phyloP scores from a whole-genome alignment of 305 asterid species.

The Solanum chacoense region DNA sequence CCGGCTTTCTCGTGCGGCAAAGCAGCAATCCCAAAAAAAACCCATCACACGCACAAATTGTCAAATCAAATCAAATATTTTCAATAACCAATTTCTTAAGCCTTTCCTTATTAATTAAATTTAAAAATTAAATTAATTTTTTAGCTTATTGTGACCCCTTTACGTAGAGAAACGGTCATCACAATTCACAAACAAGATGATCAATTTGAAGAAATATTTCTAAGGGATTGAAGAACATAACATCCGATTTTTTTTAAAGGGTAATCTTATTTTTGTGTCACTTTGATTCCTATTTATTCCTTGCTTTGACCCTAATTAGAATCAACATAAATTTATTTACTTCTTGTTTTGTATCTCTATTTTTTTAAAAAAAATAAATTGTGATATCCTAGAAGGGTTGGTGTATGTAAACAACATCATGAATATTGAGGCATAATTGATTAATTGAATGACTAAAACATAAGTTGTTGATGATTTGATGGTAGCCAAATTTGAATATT shows the following conservation, averaged over 20 bases:
- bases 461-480: background rate
- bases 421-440: background rate
- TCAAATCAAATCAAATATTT: background rate
- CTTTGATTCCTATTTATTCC: background rate
- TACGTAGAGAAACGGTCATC: background rate
- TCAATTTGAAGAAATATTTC: slow-evolving; percentile 5
- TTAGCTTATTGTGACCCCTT: background rate
- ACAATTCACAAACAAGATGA: background rate
- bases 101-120: background rate
- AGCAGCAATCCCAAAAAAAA: background rate
- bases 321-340: background rate
- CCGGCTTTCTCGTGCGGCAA: background rate
- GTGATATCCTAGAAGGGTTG: background rate
- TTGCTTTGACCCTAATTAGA: background rate
- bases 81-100: background rate
- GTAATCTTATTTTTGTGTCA: background rate
- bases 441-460: background rate
- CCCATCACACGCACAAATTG: background rate
- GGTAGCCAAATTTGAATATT: background rate
- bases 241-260: background rate
- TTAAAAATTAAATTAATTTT: background rate
- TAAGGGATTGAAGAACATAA: slow-evolving; percentile 21
- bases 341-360: background rate
- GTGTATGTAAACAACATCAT: background rate
- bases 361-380: background rate